These are phyloP conservation scores for Eucalyptus camaldulensis DNA, from an alignment of 345 rosid genomes.

Conservation along the genomic window DNA sequence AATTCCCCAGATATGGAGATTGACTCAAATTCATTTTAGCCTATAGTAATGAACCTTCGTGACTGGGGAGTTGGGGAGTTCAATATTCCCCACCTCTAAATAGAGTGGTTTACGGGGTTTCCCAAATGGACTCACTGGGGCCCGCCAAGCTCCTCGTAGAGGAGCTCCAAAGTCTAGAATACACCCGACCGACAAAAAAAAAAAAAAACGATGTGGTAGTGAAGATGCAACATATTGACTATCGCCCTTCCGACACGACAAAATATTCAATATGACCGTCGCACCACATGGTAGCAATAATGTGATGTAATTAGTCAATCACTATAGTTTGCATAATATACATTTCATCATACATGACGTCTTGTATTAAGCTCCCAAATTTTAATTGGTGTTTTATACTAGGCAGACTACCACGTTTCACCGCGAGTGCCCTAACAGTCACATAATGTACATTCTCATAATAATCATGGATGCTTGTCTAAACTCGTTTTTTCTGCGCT, in stretches of 20 bases:
- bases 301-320: neutral
- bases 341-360: neutral
- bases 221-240: neutral
- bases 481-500: neutral
- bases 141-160: neutral
- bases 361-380: neutral
- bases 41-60: no score
- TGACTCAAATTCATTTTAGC: no score
- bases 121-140: neutral
- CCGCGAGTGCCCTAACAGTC: rapidly evolving
- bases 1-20: no score
- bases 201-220: neutral
- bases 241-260: neutral
- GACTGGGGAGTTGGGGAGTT: neutral
- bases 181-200: neutral
- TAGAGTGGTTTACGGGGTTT: neutral
- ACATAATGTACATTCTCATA: neutral
- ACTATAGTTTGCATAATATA: neutral
- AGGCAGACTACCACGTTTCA: neutral
- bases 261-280: neutral
- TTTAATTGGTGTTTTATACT: neutral
- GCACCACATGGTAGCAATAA: neutral
- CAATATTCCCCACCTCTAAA: neutral
- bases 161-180: neutral
- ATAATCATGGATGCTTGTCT: neutral